Evolutionary conservation across 257 asterid species (phyloP).

Genomic region (Salvia miltiorrhiza): DNA sequence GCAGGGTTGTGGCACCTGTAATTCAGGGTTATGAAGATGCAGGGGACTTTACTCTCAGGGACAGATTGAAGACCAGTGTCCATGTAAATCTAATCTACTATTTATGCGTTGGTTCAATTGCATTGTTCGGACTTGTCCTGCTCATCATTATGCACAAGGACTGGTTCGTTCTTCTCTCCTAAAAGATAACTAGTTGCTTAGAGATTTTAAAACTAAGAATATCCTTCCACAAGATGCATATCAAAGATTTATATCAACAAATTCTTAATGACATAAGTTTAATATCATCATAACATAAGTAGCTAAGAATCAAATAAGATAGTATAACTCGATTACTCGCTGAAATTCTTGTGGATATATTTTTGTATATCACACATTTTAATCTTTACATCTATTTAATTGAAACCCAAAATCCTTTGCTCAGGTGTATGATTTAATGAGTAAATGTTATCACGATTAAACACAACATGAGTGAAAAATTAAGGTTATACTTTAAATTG

Average conservation of each 20-base stretch:
- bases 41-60: constrained; percentile 70
- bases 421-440: background rate
- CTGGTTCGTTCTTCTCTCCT: constrained; percentile 48
- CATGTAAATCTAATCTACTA: constrained; percentile 67
- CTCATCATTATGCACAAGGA: constrained; percentile 46
- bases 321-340: background rate
- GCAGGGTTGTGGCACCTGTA: constrained; percentile 87
- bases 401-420: background rate
- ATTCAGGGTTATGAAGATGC: constrained; percentile 91
- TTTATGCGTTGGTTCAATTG: constrained; percentile 51
- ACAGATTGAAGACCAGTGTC: constrained; percentile 67
- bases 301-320: background rate
- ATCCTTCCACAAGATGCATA: background rate
- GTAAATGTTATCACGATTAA: background rate
- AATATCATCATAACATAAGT: background rate
- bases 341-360: background rate
- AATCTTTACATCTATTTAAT: background rate
- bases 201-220: background rate
- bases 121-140: constrained; percentile 51
- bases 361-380: background rate
- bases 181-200: background rate
- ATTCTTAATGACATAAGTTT: background rate
- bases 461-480: background rate
- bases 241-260: background rate
- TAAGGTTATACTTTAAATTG: background rate